A percentile compares a stretch with the other conserved stretches of the same genome.
Conservation (phyloP, 768 basidiomycete species). For the Tubosaeta sp. region DNA sequence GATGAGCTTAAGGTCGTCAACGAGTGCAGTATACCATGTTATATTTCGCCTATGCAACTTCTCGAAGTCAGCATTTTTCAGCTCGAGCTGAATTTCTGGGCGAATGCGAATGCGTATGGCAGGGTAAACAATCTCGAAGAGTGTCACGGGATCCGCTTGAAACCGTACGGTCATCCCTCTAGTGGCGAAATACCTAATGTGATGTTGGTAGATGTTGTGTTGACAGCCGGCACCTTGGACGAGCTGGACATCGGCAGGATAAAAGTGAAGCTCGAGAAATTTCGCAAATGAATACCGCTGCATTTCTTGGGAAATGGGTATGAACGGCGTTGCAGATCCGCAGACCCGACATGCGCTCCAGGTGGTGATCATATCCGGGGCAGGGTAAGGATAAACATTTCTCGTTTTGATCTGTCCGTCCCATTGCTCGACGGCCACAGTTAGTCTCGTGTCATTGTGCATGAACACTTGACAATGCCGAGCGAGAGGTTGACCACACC, state of each 20-base stretch:
- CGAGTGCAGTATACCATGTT: slow-evolving; percentile 68
- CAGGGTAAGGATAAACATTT: slow-evolving; percentile 50
- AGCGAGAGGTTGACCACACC: slow-evolving; percentile 75
- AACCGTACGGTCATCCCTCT: slow-evolving; percentile 86
- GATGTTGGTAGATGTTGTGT: slow-evolving; percentile 92
- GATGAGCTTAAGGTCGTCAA: slow-evolving; percentile 73
- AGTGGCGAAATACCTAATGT: slow-evolving; percentile 85
- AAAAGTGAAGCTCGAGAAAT: slow-evolving; percentile 94
- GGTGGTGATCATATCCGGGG: slow-evolving; percentile 79
- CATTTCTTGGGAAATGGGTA: slow-evolving; percentile 88
- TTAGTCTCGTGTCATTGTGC: slow-evolving; percentile 80
- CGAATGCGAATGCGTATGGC: slow-evolving; percentile 81
- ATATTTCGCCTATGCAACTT: slow-evolving; percentile 67
- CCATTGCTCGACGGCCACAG: slow-evolving; percentile 88
- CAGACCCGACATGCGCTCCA: slow-evolving; percentile 86
- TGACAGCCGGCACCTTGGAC: slow-evolving; percentile 88
- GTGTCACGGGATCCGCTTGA: slow-evolving; percentile 73
- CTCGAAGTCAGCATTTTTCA: slow-evolving; percentile 91
- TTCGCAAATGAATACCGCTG: slow-evolving; percentile 93
- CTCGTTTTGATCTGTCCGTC: slow-evolving; percentile 68
- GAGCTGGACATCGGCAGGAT: slow-evolving; percentile 80
- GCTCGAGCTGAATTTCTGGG: slow-evolving; percentile 80
- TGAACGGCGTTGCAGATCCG: slow-evolving; percentile 78
- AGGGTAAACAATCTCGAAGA: slow-evolving; percentile 88
- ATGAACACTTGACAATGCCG: slow-evolving; percentile 89